A percentile compares a stretch with the other conserved stretches of the same genome.
phyloP scores from a whole-genome alignment of 345 rosid species.

The Nasturtium officinale region DNA sequence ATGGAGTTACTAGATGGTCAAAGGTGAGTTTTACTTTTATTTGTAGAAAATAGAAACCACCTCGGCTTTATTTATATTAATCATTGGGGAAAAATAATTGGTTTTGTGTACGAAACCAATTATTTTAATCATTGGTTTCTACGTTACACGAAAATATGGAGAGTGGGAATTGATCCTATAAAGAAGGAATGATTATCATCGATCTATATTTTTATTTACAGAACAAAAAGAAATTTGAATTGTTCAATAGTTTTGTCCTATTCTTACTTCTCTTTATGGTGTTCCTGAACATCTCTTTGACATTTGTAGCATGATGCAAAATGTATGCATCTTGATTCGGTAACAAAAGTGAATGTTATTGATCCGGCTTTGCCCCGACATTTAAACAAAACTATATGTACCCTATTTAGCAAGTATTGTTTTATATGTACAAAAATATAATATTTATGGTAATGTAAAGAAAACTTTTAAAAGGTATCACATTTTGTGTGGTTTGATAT shows the following conservation, averaged over 20 bases:
- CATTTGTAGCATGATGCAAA: neutral
- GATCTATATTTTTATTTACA: too few relatives aligned
- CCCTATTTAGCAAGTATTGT: too few relatives aligned
- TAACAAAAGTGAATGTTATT: neutral
- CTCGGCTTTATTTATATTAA: constrained; percentile 17
- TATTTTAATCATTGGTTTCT: neutral
- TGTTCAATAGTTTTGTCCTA: neutral
- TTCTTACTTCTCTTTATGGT: neutral
- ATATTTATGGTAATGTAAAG: too few relatives aligned
- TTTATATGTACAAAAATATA: too few relatives aligned
- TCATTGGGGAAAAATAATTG: too few relatives aligned
- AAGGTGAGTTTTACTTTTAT: neutral
- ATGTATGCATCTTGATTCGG: neutral
- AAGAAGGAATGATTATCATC: neutral
- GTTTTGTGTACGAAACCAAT: too few relatives aligned
- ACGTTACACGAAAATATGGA: neutral
- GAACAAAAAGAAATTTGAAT: too few relatives aligned
- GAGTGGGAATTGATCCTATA: neutral
- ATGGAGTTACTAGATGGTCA: neutral
- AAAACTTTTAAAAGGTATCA: too few relatives aligned
- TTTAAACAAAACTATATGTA: too few relatives aligned
- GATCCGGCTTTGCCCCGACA: too few relatives aligned
- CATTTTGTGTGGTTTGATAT: too few relatives aligned
- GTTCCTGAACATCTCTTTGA: neutral
- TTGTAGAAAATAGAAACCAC: constrained; percentile 1